A percentile compares a stretch with the other conserved stretches of the same genome.
These are phyloP conservation scores for baker's yeast (Saccharomyces cerevisiae) DNA, from an alignment of 805 yeast genomes.

Conservation along the genomic window DNA sequence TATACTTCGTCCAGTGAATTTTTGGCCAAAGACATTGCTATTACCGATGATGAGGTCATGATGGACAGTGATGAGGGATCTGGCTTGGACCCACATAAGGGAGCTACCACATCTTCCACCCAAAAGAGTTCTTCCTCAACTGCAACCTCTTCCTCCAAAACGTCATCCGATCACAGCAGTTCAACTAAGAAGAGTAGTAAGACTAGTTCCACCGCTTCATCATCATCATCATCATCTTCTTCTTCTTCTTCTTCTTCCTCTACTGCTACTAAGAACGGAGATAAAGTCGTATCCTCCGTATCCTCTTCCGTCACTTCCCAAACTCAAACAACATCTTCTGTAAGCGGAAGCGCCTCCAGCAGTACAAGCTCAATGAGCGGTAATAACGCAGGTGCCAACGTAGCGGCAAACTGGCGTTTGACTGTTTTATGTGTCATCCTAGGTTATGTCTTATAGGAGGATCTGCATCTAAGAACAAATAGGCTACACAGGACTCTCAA, in stretches of 20 bases:
- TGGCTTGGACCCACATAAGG: slow-evolving; percentile 53
- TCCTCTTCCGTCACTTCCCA: neutral
- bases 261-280: neutral
- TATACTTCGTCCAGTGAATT: slow-evolving; percentile 44
- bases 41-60: slow-evolving; percentile 55
- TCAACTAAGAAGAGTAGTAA: neutral
- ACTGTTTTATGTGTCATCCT: neutral
- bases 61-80: slow-evolving; percentile 54
- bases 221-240: slow-evolving; percentile 5
- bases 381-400: neutral
- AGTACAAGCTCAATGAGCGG: neutral
- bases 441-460: neutral
- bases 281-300: neutral
- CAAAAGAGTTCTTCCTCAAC: neutral
- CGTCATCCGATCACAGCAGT: neutral
- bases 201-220: slow-evolving; percentile 3
- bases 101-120: slow-evolving; percentile 2
- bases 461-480: neutral
- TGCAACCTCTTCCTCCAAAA: neutral
- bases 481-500: neutral
- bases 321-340: neutral
- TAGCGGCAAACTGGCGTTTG: neutral
- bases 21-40: slow-evolving; percentile 41
- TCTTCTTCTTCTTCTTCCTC: slow-evolving; percentile 1
- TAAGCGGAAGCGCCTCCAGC: neutral